Evolutionary conservation across 2,329 filamentous ascomycete genomes (phyloP), one percentile per base, ranked within the genome.

Genomic region (Aspergillus neotritici): DNA sequence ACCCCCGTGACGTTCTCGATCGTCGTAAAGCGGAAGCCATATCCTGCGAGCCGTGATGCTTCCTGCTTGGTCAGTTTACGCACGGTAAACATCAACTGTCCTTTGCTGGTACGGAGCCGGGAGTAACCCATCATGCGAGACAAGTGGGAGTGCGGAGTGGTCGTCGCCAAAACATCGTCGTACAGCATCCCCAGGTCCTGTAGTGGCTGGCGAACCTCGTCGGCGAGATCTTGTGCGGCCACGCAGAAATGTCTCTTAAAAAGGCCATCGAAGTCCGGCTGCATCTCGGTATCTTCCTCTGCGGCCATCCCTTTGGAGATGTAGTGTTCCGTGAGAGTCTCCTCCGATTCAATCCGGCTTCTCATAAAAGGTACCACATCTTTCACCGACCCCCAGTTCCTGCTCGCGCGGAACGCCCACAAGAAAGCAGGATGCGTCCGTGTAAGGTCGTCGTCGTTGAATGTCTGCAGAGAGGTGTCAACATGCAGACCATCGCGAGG

Each of bases 201-300:
- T 2, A 91, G 66, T 3, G 77, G 74, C 33, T 78, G 77, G 47
- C 80, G 79, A 49, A 90, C 71, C 40, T 79, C 77, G 10, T 78
- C 73, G 1, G 88, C 85, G 6, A 94, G 76, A n/a, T 82, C 78
- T 5, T 82, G 74, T 1, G 88, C 87, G 2, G 87, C 84, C 8
- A 87, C 74, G 57, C 87, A 94, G 63, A 94, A 94, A 8, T 90
- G 74, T 59, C 94, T 86, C 16, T 87, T 82, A 61, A 94, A 89
- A 2, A 90, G 74, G 12, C 83, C 70, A 29, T 87, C 83, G 61
- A 91, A 91, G 47, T 87, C 77, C 9, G 80, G 73, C 40, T 84
- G 78, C 10, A 79, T 69, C 15, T 79, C 75, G 71, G 50, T 82
- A 67, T 64, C 61, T 31, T 58, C 56, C 28, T 66, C 57, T 25